A percentile compares a stretch with the other conserved stretches of the same genome.
These are phyloP conservation scores for Phytophthora vignae DNA, from an alignment of 352 stramenopile species.

Conservation along the genomic window DNA sequence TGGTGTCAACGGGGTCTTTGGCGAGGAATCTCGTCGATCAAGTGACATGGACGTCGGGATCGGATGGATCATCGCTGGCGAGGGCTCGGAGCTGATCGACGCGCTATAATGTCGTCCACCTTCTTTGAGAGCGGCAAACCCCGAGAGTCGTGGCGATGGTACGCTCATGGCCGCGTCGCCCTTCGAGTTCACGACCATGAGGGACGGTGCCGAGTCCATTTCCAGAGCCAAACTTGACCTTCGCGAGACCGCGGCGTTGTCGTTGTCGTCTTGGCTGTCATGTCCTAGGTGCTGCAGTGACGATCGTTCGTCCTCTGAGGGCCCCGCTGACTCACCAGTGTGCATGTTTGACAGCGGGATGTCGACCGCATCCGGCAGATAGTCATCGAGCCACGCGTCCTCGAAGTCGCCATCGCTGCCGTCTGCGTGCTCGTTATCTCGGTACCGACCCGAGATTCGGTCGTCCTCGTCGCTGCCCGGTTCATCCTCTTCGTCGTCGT, in stretches of 20 bases:
- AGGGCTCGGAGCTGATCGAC: slow-evolving; percentile 16
- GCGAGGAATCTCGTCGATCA: slow-evolving; percentile 20
- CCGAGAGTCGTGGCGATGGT: slow-evolving; percentile 26
- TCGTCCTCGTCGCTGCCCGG: slow-evolving; percentile 21
- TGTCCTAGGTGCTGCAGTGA: slow-evolving; percentile 6
- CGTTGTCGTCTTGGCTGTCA: slow-evolving; percentile 24
- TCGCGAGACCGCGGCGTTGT: slow-evolving; percentile 5
- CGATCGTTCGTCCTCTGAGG: slow-evolving; percentile 13
- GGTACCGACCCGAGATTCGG: slow-evolving; percentile 11
- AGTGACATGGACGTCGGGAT: slow-evolving; percentile 24
- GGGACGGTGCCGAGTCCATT: slow-evolving; percentile 26
- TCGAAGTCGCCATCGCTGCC: slow-evolving; percentile 44
- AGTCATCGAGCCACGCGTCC: slow-evolving; percentile 52
- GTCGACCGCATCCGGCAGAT: slow-evolving; percentile 23
- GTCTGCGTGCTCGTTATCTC: slow-evolving; percentile 24
- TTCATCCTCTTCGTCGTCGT: slow-evolving; percentile 28
- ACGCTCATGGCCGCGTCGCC: slow-evolving; percentile 24
- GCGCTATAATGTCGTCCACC: neutral
- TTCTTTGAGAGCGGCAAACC: slow-evolving; percentile 24
- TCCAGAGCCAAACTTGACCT: slow-evolving; percentile 26
- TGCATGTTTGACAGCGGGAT: neutral
- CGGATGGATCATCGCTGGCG: slow-evolving; percentile 42
- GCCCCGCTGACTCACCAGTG: slow-evolving; percentile 3
- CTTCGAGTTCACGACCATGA: slow-evolving; percentile 25
- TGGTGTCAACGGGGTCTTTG: slow-evolving; percentile 13